Evolutionary conservation across 495 filamentous ascomycete species (phyloP), one percentile per base, ranked within the genome.

Genomic region (Penicillium cinerascens): DNA sequence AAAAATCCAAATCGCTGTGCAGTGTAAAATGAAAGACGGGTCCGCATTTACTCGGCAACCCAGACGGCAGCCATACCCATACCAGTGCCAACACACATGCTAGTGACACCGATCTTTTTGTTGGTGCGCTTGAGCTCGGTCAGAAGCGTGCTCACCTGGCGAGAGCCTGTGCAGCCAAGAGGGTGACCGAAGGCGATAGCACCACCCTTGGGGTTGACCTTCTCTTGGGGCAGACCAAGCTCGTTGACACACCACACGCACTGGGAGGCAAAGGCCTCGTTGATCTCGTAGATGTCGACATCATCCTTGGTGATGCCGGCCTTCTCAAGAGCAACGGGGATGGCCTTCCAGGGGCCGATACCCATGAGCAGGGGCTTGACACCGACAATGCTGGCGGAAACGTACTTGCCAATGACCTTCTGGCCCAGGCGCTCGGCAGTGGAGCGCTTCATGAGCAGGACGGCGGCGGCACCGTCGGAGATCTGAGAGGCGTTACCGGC

Each of bases 181-280:
- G 93, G 93, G 78, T 98, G 93, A 6, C 93, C 93, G 62, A 97
- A 97, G n/a, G 93, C 93, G 67, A 98, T 98, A 23, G 95, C 95
- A 49, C 93, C 92, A 47, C 93, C 93, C 80, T 96, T 96, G 38
- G 92, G 93, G 78, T 98, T 98, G 60, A 97, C 81, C 81, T 96
- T 95, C 49, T 73, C 68, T 15, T 62, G 40, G 54, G 89, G 87
- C 41, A 98, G 63, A 23, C 86, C 87, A 16, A 98, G 83, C 78
- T 96, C 88, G 63, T 91, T 86, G 42, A 85, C 78, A 74, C 95
- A 98, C 87, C 87, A 97, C 44, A 98, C 74, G 63, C 91, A 96
- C 79, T 98, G 93, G 47, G 81, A 86, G 15, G 93, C 93, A 68
- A 98, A 98, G 7, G 93, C 93, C 82, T 98, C 93, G 79, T 98